A percentile compares a stretch with the other conserved stretches of the same genome.
phyloP scores from a whole-genome alignment of 2,329 filamentous ascomycete species.

The Sporothrix dimorphospora region DNA sequence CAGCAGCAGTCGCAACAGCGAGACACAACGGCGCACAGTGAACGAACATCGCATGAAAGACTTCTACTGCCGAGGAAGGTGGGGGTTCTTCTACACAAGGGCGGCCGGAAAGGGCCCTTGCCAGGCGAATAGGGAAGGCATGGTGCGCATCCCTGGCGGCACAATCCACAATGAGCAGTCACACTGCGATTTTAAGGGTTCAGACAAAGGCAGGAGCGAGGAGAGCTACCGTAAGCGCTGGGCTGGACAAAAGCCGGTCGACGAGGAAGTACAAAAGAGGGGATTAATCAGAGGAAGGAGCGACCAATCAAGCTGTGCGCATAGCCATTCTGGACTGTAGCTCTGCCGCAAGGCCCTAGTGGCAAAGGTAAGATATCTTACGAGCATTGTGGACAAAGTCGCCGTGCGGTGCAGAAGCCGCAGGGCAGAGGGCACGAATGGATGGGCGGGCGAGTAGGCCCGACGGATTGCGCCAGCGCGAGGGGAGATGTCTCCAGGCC shows the following conservation, averaged over 20 bases:
- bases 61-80: constrained; percentile 17
- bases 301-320: constrained; percentile 15
- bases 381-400: constrained; percentile 5
- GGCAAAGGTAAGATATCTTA: constrained; percentile 5
- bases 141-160: neutral
- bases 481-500: neutral
- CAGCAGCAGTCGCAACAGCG: neutral
- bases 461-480: neutral
- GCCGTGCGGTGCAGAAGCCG: neutral
- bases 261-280: neutral
- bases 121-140: constrained; percentile 14
- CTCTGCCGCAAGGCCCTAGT: neutral
- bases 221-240: constrained; percentile 16
- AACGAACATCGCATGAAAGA: neutral
- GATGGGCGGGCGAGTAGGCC: neutral
- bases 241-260: neutral
- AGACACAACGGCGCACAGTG: neutral
- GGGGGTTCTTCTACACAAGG: neutral
- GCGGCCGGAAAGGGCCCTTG: neutral
- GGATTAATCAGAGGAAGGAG: neutral
- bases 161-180: constrained; percentile 8
- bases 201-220: constrained; percentile 5
- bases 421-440: neutral
- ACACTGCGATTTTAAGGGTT: neutral
- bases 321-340: constrained; percentile 9